Conservation (phyloP, 345 rosid species). For the Camelina neglecta region DNA sequence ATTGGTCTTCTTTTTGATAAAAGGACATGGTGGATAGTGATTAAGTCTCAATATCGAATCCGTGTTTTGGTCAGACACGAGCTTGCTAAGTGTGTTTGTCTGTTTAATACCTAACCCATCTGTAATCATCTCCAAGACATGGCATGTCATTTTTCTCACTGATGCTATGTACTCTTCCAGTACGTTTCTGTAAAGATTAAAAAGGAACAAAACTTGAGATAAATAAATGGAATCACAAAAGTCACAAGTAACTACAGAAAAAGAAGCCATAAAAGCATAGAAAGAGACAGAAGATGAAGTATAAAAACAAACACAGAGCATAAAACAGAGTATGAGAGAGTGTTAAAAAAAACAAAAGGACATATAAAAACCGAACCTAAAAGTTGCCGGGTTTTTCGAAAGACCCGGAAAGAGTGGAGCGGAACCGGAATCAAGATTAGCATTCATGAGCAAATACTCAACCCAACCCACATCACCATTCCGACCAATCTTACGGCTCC, state of each 20-base stretch:
- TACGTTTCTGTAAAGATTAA: constrained; percentile 52
- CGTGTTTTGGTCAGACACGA: constrained; percentile 65
- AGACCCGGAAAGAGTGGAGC: constrained; percentile 39
- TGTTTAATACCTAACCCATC: constrained; percentile 73
- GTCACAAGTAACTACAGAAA: too few species aligned
- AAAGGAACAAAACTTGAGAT: neutral
- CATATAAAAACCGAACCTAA: constrained; percentile 53
- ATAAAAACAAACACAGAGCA: neutral
- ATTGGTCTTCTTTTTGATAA: constrained; percentile 16
- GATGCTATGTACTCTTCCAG: constrained; percentile 64
- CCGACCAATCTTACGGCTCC: constrained; percentile 65
- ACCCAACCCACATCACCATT: constrained; percentile 88
- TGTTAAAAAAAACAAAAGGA: neutral
- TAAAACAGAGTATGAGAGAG: constrained; percentile 2
- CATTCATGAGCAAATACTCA: constrained; percentile 66
- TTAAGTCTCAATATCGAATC: constrained; percentile 81
- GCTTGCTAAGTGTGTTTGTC: constrained; percentile 63
- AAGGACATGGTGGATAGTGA: constrained; percentile 70
- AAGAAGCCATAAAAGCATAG: neutral
- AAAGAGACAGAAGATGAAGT: constrained; percentile 2
- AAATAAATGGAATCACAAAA: too few species aligned
- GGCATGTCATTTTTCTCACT: constrained; percentile 66
- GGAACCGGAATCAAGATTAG: constrained; percentile 45
- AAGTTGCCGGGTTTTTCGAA: constrained; percentile 45
- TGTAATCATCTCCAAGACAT: constrained; percentile 69